phyloP scores from a whole-genome alignment of 768 basidiomycete genomes.

The Hypholoma fasciculare region DNA sequence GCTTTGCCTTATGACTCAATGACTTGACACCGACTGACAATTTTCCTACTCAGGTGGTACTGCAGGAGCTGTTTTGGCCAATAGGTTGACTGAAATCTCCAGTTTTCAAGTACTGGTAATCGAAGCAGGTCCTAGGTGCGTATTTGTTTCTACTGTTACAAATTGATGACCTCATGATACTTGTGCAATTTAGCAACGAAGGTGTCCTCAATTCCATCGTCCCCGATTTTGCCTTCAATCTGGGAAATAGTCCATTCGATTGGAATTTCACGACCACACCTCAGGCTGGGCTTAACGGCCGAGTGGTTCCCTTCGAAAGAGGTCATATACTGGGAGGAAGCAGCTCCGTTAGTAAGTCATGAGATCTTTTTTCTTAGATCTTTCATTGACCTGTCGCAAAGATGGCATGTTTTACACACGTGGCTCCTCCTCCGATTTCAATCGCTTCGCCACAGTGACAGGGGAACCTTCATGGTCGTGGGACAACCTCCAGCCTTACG shows the following conservation, averaged over 20 bases:
- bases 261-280: constrained; percentile 28
- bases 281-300: constrained; percentile 23
- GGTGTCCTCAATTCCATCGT: constrained; percentile 17
- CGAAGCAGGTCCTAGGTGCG: constrained; percentile 58
- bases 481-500: constrained; percentile 27
- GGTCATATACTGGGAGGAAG: constrained; percentile 30
- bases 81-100: constrained; percentile 51
- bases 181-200: constrained; percentile 3
- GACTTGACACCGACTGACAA: neutral
- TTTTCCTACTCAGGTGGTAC: constrained; percentile 37
- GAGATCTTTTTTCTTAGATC: neutral
- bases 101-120: constrained; percentile 47
- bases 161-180: too few species aligned
- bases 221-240: constrained; percentile 10
- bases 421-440: constrained; percentile 28
- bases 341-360: constrained; percentile 20
- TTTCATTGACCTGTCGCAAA: constrained; percentile 10
- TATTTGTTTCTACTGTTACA: neutral
- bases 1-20: neutral
- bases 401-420: constrained; percentile 31
- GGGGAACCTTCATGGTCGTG: constrained; percentile 32
- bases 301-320: constrained; percentile 18
- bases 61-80: constrained; percentile 55
- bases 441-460: constrained; percentile 24
- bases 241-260: constrained; percentile 12